A percentile compares a stretch with the other conserved stretches of the same genome.
Conservation (phyloP, 257 asterid species). For the Rhazya stricta region DNA sequence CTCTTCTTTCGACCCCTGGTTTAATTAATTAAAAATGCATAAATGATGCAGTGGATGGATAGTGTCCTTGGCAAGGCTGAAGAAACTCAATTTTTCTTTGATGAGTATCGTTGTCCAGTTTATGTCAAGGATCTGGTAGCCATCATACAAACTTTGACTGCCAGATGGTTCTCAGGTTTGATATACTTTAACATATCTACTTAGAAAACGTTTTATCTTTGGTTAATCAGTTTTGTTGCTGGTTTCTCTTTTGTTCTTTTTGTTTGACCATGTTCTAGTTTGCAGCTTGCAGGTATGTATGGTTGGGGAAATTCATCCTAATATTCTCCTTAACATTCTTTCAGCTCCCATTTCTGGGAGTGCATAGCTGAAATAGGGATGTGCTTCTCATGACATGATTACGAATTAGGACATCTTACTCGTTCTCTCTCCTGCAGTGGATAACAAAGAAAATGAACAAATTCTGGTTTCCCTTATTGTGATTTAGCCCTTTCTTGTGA, state of each 20-base stretch:
- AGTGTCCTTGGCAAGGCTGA: constrained; percentile 72
- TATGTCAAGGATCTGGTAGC: constrained; percentile 78
- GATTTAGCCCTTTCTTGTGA: neutral
- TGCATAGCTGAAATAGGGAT: neutral
- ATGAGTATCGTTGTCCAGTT: constrained; percentile 92
- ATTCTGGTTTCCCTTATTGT: neutral
- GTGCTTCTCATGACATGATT: neutral
- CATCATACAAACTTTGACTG: constrained; percentile 35
- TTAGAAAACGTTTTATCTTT: neutral
- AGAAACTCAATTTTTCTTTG: constrained; percentile 56
- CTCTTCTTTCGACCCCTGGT: neutral
- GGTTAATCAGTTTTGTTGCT: neutral
- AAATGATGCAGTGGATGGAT: constrained; percentile 80
- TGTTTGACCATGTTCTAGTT: neutral
- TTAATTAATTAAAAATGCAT: constrained; percentile 16
- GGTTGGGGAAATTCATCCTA: neutral
- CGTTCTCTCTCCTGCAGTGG: neutral
- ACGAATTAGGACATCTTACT: neutral
- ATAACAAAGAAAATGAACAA: neutral
- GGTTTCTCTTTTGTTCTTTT: neutral
- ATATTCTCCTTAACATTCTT: neutral
- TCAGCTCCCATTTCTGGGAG: neutral
- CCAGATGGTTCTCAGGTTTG: constrained; percentile 83
- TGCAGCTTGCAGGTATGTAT: neutral
- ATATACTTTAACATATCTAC: neutral